Evolutionary conservation across 1,139 yeast genomes (phyloP).

Genomic region (Candida glucosophila): DNA sequence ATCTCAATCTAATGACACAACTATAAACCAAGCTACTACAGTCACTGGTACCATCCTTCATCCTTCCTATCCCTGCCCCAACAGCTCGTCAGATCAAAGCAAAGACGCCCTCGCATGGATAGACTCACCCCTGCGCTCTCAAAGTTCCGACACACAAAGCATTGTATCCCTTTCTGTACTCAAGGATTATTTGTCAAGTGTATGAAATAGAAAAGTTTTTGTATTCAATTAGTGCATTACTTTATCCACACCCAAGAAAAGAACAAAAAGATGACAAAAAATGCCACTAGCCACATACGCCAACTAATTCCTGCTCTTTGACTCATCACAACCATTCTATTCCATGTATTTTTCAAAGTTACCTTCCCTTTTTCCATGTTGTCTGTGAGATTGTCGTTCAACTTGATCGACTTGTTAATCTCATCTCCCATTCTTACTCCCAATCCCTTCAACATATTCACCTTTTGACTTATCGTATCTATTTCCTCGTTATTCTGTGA

Average conservation of each 20-base stretch:
- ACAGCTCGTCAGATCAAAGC: no score
- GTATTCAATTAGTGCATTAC: no score
- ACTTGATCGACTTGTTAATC: slow-evolving; percentile 62
- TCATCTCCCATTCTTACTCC: slow-evolving; percentile 78
- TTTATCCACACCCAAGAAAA: slow-evolving; percentile 85
- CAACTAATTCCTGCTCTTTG: slow-evolving; percentile 73
- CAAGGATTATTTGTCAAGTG: no score
- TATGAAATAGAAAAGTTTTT: no score
- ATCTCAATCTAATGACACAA: no score
- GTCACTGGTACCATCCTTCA: no score
- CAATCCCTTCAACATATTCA: slow-evolving; percentile 60
- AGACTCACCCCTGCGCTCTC: no score
- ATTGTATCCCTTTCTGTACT: no score
- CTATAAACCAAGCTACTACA: no score
- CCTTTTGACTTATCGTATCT: slow-evolving; percentile 61
- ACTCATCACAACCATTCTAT: slow-evolving; percentile 74
- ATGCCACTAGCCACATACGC: slow-evolving; percentile 69
- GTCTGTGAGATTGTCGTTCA: slow-evolving; percentile 50
- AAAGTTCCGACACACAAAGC: no score
- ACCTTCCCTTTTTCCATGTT: slow-evolving; percentile 34
- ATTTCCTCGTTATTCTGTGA: slow-evolving; percentile 78
- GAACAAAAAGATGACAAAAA: slow-evolving; percentile 50
- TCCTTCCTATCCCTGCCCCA: no score
- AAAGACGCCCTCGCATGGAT: no score
- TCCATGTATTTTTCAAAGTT: slow-evolving; percentile 57